phyloP scores from a whole-genome alignment of 495 filamentous ascomycete species.

The Melanomma pulvis-pyrius region DNA sequence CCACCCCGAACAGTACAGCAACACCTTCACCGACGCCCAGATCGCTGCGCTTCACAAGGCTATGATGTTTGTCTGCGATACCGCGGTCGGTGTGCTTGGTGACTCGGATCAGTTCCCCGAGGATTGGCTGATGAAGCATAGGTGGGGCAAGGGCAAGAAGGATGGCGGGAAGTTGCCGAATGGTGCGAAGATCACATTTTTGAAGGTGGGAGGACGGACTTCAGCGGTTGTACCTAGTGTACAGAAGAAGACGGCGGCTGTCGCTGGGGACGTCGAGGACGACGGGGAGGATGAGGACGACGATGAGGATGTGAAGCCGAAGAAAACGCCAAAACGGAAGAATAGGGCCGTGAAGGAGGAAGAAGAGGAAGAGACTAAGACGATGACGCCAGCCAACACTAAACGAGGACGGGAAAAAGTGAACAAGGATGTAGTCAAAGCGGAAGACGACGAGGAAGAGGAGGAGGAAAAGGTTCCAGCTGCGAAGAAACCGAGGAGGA shows the following conservation, averaged over 20 bases:
- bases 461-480: constrained; percentile 15
- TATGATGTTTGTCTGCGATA: constrained; percentile 75
- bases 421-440: constrained; percentile 1
- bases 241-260: constrained; percentile 76
- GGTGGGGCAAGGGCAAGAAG: constrained; percentile 90
- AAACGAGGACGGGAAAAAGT: constrained; percentile 25
- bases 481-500: constrained; percentile 21
- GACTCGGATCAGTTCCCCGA: constrained; percentile 84
- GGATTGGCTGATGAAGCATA: constrained; percentile 84
- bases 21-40: constrained; percentile 74
- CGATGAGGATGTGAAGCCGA: constrained; percentile 32
- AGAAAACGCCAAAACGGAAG: constrained; percentile 23
- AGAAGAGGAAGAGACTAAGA: constrained; percentile 22
- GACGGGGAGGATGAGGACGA: constrained; percentile 26
- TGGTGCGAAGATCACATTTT: constrained; percentile 77
- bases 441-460: neutral
- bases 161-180: constrained; percentile 71
- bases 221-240: constrained; percentile 81
- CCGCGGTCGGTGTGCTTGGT: constrained; percentile 75
- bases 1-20: constrained; percentile 89
- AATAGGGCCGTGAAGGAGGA: constrained; percentile 16
- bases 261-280: constrained; percentile 44
- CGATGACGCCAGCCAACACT: constrained; percentile 10
- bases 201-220: constrained; percentile 87
- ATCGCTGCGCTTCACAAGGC: constrained; percentile 71